phyloP scores from a whole-genome alignment of 495 filamentous ascomycete genomes.

The Daldinia concentrica region DNA sequence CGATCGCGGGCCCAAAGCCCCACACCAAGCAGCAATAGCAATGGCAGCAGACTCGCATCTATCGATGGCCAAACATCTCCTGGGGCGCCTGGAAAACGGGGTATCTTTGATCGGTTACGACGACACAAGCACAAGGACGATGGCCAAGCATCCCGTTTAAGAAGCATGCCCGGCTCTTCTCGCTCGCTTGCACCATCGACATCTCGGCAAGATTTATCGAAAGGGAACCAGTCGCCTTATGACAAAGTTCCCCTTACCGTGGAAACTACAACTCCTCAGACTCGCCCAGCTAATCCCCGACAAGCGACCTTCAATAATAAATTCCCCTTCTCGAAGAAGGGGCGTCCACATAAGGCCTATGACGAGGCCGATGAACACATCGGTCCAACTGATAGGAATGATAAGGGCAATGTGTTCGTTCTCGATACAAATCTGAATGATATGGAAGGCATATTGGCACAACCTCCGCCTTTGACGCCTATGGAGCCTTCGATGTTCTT shows the following conservation, averaged over 20 bases:
- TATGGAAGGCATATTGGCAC: conserved; percentile 83
- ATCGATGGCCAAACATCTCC: conserved; percentile 68
- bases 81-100: conserved; percentile 67
- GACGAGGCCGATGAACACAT: conserved; percentile 59
- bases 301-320: conserved; percentile 69
- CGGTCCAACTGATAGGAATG: conserved; percentile 55
- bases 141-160: conserved; percentile 54
- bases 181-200: conserved; percentile 61
- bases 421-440: conserved; percentile 86
- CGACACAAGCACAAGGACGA: conserved; percentile 70
- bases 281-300: conserved; percentile 53
- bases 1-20: conserved; percentile 75
- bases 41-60: conserved; percentile 55
- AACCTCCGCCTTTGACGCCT: conserved; percentile 68
- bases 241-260: conserved; percentile 56
- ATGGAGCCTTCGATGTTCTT: conserved; percentile 67
- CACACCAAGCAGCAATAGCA: conserved; percentile 73
- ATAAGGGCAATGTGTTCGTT: conserved; percentile 62
- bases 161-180: conserved; percentile 64
- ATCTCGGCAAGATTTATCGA: conserved; percentile 62
- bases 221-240: conserved; percentile 51
- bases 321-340: conserved; percentile 60
- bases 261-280: conserved; percentile 17
- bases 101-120: conserved; percentile 71
- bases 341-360: conserved; percentile 48